Evolutionary conservation across 1,139 yeast genomes (phyloP).

Genomic region (Hyphopichia burtonii): DNA sequence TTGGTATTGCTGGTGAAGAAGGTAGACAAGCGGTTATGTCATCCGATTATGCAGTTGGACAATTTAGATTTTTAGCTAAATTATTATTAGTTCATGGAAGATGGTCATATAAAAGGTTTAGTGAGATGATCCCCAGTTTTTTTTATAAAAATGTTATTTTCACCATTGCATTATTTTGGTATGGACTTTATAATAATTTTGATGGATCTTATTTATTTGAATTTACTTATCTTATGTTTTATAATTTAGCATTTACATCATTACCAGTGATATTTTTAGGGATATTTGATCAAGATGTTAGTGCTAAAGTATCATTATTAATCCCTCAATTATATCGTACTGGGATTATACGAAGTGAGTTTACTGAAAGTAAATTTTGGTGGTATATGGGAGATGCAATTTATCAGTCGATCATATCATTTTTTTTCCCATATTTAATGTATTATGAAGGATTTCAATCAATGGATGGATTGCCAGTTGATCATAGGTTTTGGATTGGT

Average conservation of each 20-base stretch:
- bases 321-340: conserved; percentile 89
- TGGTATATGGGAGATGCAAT: conserved; percentile 83
- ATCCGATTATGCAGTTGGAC: conserved; percentile 95
- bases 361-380: conserved; percentile 79
- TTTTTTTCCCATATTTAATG: conserved; percentile 81
- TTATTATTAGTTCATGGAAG: conserved; percentile 89
- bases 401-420: conserved; percentile 82
- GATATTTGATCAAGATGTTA: conserved; percentile 89
- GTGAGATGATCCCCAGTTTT: conserved; percentile 93
- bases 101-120: conserved; percentile 89
- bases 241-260: conserved; percentile 92
- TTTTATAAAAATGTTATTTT: conserved; percentile 91
- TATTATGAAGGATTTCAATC: conserved; percentile 57
- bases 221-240: conserved; percentile 88
- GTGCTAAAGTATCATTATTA: conserved; percentile 72
- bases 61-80: conserved; percentile 79
- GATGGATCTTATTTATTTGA: conserved; percentile 93
- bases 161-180: conserved; percentile 89
- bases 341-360: conserved; percentile 81
- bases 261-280: conserved; percentile 90
- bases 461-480: conserved; percentile 62
- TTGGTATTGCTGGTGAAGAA: conserved; percentile 98
- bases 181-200: conserved; percentile 77
- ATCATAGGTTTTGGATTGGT: conserved; percentile 88
- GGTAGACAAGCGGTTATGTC: conserved; percentile 99